Conservation (phyloP, 805 yeast species). For the Pichia eremophila region DNA sequence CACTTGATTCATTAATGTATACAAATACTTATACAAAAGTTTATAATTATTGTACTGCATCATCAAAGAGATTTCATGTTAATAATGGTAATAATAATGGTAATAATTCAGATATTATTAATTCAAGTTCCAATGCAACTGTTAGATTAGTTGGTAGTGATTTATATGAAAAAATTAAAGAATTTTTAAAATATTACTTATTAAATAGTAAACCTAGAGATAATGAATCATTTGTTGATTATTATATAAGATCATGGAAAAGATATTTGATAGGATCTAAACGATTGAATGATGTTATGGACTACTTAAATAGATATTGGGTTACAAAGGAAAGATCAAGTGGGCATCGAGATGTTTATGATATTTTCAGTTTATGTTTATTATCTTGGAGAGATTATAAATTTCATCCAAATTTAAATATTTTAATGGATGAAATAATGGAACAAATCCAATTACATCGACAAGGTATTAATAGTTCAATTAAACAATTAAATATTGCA, state of each 20-base stretch:
- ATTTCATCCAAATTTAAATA: constrained; percentile 56
- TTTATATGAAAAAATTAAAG: constrained; percentile 63
- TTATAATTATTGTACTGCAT: constrained; percentile 84
- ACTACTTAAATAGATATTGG: constrained; percentile 96
- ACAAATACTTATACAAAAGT: constrained; percentile 89
- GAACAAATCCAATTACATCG: constrained; percentile 71
- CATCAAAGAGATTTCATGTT: constrained; percentile 38
- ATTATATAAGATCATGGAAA: constrained; percentile 82
- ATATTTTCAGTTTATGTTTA: constrained; percentile 80
- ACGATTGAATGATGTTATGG: constrained; percentile 84
- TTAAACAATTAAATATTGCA: constrained; percentile 56
- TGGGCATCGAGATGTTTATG: constrained; percentile 82
- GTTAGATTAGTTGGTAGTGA: constrained; percentile 73
- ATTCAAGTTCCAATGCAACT: constrained; percentile 5
- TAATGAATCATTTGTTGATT: constrained; percentile 63
- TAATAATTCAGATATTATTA: not conserved
- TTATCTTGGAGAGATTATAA: constrained; percentile 81
- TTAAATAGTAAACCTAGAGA: constrained; percentile 38
- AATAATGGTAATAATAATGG: not conserved
- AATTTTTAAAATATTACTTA: constrained; percentile 56
- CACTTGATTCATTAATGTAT: constrained; percentile 63
- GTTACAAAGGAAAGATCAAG: constrained; percentile 92
- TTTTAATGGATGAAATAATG: constrained; percentile 61
- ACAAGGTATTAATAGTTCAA: constrained; percentile 64
- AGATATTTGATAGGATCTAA: constrained; percentile 88